These are phyloP conservation scores for Salix caprea DNA, from an alignment of 345 rosid genomes.

Conservation along the genomic window DNA sequence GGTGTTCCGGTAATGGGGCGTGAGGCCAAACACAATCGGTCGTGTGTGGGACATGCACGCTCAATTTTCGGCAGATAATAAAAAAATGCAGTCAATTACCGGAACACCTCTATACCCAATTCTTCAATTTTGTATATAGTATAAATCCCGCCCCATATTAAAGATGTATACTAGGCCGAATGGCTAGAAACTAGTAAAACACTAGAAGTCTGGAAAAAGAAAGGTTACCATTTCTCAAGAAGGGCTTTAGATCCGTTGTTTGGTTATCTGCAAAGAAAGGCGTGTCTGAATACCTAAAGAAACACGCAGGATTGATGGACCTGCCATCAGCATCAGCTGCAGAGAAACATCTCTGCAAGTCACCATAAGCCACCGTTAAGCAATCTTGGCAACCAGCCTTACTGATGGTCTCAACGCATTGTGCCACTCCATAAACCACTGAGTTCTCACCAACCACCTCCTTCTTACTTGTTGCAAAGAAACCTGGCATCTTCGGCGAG, in stretches of 20 bases:
- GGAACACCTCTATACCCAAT: too few relatives aligned
- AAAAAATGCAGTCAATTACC: too few relatives aligned
- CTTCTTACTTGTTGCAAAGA: slow-evolving; percentile 19
- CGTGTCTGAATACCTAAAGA: slow-evolving; percentile 31
- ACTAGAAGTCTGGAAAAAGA: too few relatives aligned
- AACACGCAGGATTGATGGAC: slow-evolving; percentile 43
- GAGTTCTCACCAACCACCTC: slow-evolving; percentile 6
- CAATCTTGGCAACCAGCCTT: slow-evolving; percentile 32
- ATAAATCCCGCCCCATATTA: too few relatives aligned
- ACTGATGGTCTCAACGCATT: slow-evolving; percentile 36
- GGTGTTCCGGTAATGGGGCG: too few relatives aligned
- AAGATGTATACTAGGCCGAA: too few relatives aligned
- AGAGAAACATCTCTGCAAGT: slow-evolving; percentile 31
- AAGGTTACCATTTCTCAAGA: slow-evolving; percentile 23
- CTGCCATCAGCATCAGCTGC: slow-evolving; percentile 20
- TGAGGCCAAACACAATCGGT: too few relatives aligned
- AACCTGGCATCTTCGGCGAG: slow-evolving; percentile 33
- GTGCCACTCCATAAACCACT: slow-evolving; percentile 33
- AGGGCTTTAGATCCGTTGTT: slow-evolving; percentile 30
- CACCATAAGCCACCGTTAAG: slow-evolving; percentile 20
- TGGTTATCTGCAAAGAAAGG: slow-evolving; percentile 37
- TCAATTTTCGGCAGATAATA: too few relatives aligned
- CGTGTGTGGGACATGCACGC: too few relatives aligned
- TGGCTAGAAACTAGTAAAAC: too few relatives aligned
- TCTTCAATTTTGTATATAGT: too few relatives aligned